These are phyloP conservation scores for Komagataella pastoris DNA, from an alignment of 805 yeast genomes.

Conservation along the genomic window DNA sequence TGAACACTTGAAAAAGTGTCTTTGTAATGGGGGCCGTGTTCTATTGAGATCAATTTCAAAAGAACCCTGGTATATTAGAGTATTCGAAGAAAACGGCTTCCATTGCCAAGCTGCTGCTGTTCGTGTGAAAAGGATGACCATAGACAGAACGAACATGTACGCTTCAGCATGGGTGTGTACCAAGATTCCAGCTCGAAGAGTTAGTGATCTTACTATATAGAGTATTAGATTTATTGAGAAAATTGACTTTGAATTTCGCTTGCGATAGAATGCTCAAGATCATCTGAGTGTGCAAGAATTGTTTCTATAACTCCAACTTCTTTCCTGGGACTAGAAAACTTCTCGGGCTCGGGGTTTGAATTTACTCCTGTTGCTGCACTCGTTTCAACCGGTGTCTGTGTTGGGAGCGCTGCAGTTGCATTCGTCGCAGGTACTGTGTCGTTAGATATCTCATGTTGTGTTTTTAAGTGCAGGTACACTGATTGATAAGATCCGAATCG, in stretches of 20 bases:
- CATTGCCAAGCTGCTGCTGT: constrained; percentile 56
- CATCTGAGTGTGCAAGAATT: neutral
- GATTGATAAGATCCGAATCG: neutral
- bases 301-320: neutral
- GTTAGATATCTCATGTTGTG: neutral
- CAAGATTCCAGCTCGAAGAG: constrained; percentile 18
- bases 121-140: constrained; percentile 47
- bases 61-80: constrained; percentile 65
- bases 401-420: neutral
- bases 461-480: neutral
- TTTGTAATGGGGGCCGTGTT: constrained; percentile 59
- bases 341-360: neutral
- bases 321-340: neutral
- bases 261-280: neutral
- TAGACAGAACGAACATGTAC: constrained; percentile 78
- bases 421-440: neutral
- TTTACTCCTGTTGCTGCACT: neutral
- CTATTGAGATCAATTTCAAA: constrained; percentile 64
- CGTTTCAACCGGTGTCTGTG: neutral
- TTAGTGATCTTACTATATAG: neutral
- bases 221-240: neutral
- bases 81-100: constrained; percentile 58
- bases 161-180: constrained; percentile 83
- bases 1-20: constrained; percentile 44
- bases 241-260: neutral